Evolutionary conservation across 179 eudicot genomes (phyloP), one percentile per base, ranked within the genome.

Genomic region (Beta macrorhiza): DNA sequence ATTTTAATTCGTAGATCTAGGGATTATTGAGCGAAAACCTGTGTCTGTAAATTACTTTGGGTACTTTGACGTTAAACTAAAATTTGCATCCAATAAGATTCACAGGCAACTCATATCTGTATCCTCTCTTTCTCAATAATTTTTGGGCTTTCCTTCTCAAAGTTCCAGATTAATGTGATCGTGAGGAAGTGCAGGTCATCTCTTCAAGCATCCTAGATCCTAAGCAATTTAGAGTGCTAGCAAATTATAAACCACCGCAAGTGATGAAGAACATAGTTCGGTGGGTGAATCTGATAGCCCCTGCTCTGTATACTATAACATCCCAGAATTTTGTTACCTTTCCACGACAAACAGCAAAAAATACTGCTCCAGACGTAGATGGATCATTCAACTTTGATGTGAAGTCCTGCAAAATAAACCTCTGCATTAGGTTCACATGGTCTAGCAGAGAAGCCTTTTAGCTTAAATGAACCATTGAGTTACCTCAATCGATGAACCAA

Each of bases 341-440:
- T 75, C 99, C 99, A 83, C 99, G 99, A 78, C 98, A 96, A 29
- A 96, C 99, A 9, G 99, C 98, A 85, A 96, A 96, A 87, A 96
- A 96, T 57, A 94, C 83, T 58, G 99, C 96, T 67, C 99, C 99
- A 80, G 93, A 88, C 62, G 94, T 84, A 72, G 95, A 89, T 59
- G 85, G 87, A 83, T 91, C 96, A 70, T 92, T 92, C 81, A 96
- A 85, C 86, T 96, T 96, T 76, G 89, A 76, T 90, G 86, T 94
- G 81, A 91, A 96, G 80, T 96, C 98, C 99, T 94, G 92, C 78
- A 81, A 74, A 1, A 55, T 65, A 9, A 25, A 71, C 19, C 61
- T 67, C 81, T 49, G 72, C 74, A 77, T 82, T 74, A 86, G 73
- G 15, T 75, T 59, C 57, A 56, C 44, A 64, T 51, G 58, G 58